Evolutionary conservation across 2,329 filamentous ascomycete species (phyloP).

Genomic region (Rosellinia necatrix): DNA sequence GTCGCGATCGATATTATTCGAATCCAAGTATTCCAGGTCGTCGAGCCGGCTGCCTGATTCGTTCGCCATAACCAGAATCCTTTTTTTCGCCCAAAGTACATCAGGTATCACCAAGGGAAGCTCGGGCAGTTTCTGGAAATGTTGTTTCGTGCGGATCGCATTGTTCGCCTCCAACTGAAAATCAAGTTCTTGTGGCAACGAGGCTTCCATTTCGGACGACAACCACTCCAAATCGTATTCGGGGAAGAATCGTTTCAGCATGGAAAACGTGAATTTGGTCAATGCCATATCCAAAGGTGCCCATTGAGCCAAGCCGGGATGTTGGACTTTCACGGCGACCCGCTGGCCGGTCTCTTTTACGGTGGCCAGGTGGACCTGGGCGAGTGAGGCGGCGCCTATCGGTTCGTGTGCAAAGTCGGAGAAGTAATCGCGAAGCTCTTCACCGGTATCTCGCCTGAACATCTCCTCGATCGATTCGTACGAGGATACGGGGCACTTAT

Average conservation of each 20-base stretch:
- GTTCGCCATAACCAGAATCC: constrained; percentile 95
- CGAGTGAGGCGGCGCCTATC: constrained; percentile 90
- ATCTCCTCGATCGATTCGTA: constrained; percentile 84
- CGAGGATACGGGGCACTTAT: constrained; percentile 91
- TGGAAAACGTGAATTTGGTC: constrained; percentile 87
- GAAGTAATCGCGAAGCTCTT: constrained; percentile 80
- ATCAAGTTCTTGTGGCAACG: constrained; percentile 88
- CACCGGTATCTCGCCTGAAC: constrained; percentile 83
- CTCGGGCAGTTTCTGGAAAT: constrained; percentile 76
- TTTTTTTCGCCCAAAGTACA: constrained; percentile 85
- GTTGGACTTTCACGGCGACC: constrained; percentile 96
- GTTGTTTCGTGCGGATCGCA: constrained; percentile 75
- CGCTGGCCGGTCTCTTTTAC: constrained; percentile 80
- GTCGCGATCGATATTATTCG: constrained; percentile 86
- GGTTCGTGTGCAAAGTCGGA: constrained; percentile 79
- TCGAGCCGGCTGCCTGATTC: constrained; percentile 86
- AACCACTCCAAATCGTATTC: constrained; percentile 98
- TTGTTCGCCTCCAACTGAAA: constrained; percentile 87
- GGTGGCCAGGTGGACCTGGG: constrained; percentile 89
- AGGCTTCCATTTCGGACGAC: constrained; percentile 88
- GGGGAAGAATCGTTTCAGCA: constrained; percentile 89
- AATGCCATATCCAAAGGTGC: constrained; percentile 84
- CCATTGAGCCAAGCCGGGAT: constrained; percentile 88
- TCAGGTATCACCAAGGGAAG: constrained; percentile 87
- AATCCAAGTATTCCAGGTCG: constrained; percentile 84